phyloP scores from a whole-genome alignment of 2,329 filamentous ascomycete genomes.

The Colletotrichum sidae region DNA sequence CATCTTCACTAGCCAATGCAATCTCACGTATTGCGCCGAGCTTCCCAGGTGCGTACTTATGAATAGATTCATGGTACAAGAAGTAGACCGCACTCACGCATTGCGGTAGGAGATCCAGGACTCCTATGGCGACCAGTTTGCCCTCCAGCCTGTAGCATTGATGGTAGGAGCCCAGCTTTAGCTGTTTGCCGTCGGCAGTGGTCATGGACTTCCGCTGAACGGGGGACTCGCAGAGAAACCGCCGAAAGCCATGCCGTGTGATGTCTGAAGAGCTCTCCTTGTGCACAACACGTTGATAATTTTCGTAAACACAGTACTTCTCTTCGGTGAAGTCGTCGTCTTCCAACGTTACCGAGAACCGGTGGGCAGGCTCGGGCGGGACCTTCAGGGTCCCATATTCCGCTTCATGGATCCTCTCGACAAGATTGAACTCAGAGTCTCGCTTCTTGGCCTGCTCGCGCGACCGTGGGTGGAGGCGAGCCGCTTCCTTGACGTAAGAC shows the following conservation, averaged over 20 bases:
- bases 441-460: constrained; percentile 73
- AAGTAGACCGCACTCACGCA: constrained; percentile 88
- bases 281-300: constrained; percentile 82
- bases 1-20: constrained; percentile 73
- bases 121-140: constrained; percentile 78
- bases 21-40: constrained; percentile 81
- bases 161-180: constrained; percentile 78
- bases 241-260: constrained; percentile 70
- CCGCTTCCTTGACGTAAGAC: constrained; percentile 72
- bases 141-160: constrained; percentile 86
- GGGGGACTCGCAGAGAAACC: constrained; percentile 81
- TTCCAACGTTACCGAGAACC: constrained; percentile 77
- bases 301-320: constrained; percentile 78
- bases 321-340: constrained; percentile 78
- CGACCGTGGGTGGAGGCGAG: constrained; percentile 73
- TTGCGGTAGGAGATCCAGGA: constrained; percentile 81
- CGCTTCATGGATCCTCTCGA: constrained; percentile 75
- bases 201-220: constrained; percentile 60
- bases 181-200: constrained; percentile 61
- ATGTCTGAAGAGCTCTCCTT: constrained; percentile 72
- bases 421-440: constrained; percentile 75
- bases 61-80: constrained; percentile 81
- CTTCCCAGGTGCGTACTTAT: constrained; percentile 78
- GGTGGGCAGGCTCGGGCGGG: constrained; percentile 74
- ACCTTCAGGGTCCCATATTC: constrained; percentile 67